A percentile compares a stretch with the other conserved stretches of the same genome.
These are phyloP conservation scores for Globisporangium echinulatum DNA, from an alignment of 352 stramenopile genomes.

Conservation along the genomic window DNA sequence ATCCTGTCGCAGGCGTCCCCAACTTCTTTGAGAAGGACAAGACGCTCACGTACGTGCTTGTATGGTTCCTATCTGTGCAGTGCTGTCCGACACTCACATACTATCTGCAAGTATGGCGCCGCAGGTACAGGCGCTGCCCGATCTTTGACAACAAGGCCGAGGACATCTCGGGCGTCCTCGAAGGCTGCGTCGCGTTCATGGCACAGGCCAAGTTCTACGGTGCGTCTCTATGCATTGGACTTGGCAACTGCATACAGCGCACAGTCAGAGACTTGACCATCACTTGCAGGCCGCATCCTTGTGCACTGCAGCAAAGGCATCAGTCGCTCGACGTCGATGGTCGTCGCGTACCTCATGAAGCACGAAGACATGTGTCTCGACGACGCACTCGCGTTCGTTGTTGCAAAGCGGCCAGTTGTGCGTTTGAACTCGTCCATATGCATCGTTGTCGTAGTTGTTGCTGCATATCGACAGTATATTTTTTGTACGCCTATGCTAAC, in stretches of 20 bases:
- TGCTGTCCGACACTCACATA: background rate
- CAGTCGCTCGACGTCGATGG: constrained; percentile 84
- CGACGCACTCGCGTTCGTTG: constrained; percentile 60
- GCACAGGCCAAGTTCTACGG: constrained; percentile 89
- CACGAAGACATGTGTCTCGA: constrained; percentile 51
- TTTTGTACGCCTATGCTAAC: too few species aligned
- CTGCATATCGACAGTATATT: too few species aligned
- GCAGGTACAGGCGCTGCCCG: constrained; percentile 72
- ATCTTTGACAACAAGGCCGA: constrained; percentile 90
- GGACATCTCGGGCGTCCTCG: constrained; percentile 76
- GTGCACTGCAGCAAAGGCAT: constrained; percentile 92
- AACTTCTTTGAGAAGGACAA: constrained; percentile 91
- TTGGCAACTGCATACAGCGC: background rate
- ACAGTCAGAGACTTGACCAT: too few species aligned
- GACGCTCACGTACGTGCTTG: constrained; percentile 33
- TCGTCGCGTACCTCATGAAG: constrained; percentile 90
- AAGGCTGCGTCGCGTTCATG: constrained; percentile 87
- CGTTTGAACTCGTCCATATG: background rate
- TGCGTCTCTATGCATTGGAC: constrained; percentile 18
- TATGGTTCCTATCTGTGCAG: too few species aligned
- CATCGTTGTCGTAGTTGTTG: too few species aligned
- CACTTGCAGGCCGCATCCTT: constrained; percentile 62
- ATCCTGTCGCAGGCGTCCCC: constrained; percentile 80
- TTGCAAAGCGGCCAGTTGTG: constrained; percentile 44
- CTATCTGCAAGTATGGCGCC: background rate